Evolutionary conservation across 257 asterid genomes (phyloP).

Genomic region (Fraxinus anomala): DNA sequence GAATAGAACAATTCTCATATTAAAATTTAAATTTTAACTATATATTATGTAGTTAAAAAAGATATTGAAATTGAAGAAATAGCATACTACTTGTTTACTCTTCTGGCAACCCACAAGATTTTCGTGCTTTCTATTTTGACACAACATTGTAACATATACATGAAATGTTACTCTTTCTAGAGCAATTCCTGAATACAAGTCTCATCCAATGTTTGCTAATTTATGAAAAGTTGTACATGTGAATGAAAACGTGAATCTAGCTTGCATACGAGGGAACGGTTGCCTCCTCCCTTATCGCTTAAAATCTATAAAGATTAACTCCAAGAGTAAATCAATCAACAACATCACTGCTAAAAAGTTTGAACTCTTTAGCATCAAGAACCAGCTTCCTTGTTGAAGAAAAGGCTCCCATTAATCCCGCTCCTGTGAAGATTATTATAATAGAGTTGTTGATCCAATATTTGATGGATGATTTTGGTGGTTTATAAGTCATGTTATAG

Average conservation of each 20-base stretch:
- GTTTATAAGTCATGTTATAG: constrained; percentile 76
- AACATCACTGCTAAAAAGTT: constrained; percentile 75
- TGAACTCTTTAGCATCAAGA: constrained; percentile 70
- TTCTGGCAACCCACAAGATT: no score
- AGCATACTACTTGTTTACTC: no score
- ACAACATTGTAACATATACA: neutral
- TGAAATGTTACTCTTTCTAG: neutral
- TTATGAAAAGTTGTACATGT: neutral
- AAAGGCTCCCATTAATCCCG: constrained; percentile 77
- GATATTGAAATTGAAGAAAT: no score
- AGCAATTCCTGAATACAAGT: neutral
- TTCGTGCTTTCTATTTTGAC: neutral
- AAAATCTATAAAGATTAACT: neutral
- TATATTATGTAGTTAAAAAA: no score
- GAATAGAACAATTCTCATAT: no score
- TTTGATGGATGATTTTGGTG: constrained; percentile 48
- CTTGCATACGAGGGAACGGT: neutral
- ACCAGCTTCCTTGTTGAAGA: constrained; percentile 75
- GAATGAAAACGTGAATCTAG: neutral
- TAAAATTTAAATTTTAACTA: no score
- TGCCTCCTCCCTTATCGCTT: neutral
- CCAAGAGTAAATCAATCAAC: constrained; percentile 45
- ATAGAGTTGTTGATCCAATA: constrained; percentile 69
- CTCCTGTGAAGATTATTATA: constrained; percentile 71
- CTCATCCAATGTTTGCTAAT: neutral